These are phyloP conservation scores for Dictyostelium brefeldianum DNA, from an alignment of 78 protist genomes.

Conservation along the genomic window DNA sequence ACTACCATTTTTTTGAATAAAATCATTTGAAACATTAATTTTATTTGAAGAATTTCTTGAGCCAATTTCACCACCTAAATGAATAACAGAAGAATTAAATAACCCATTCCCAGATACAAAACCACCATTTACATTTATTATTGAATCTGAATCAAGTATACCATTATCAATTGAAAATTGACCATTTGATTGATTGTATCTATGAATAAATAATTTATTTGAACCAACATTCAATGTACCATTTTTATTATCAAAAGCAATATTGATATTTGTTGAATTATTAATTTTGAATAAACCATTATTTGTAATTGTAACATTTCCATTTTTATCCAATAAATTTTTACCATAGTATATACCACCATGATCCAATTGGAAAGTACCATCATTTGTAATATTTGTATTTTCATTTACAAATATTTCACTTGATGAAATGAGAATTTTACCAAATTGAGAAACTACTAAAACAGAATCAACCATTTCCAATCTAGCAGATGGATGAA, in stretches of 20 bases:
- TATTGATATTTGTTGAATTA: neutral
- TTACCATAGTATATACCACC: neutral
- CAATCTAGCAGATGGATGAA: neutral
- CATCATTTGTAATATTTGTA: no score
- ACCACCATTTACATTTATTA: neutral
- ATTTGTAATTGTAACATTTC: neutral
- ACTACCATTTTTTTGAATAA: neutral
- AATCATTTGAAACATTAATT: neutral
- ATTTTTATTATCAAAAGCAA: neutral
- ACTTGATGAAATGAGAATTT: no score
- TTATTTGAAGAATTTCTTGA: neutral
- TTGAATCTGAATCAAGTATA: neutral
- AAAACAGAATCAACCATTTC: no score
- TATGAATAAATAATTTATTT: neutral
- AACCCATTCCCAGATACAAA: neutral
- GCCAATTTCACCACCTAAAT: neutral
- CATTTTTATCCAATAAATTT: neutral
- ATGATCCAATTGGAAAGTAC: no score
- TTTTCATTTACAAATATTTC: no score
- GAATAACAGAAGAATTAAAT: neutral
- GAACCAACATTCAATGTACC: neutral
- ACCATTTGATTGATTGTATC: neutral
- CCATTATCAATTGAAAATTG: neutral
- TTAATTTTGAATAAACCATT: neutral
- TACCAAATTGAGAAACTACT: no score